Evolutionary conservation across 805 yeast species (phyloP), one percentile per base, ranked within the genome.

Genomic region (Grigorovia yakushimaensis): DNA sequence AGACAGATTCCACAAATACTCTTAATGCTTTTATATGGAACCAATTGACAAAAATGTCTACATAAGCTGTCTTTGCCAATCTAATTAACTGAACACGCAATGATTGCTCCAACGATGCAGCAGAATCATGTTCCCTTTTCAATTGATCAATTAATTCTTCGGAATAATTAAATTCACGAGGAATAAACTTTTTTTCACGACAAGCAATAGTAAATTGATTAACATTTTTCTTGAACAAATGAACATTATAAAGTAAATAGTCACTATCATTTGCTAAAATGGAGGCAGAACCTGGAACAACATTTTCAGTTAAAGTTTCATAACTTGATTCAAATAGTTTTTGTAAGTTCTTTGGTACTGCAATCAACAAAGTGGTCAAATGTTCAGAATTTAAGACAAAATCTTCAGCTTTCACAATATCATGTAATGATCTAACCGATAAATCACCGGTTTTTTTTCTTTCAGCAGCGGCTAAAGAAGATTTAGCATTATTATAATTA

Each of bases 361-460:
- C 98, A 45, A 93, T 73, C 49, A 93, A 72, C n/a, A 87, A 73
- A 0, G 96, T 88, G 43, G 81, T 80, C 61, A 93, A 74, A 65
- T 89, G 86, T 52, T 91, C 98, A 5, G 95, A 84, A 56, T 80
- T 78, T 54, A 84, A 71, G 15, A 93, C 89, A 64, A 93, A 86
- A 59, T 93, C 88, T 45, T 80, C 79, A 10, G 88, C 83, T 45
- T 77, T 77, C 45, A 93, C 96, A 47, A 91, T 76, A 59, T 87
- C 93, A 62, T 91, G 97, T 51, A 93, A 73, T 3, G 96, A 85
- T 64, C 86, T 82, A 47, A 91, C 89, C 3, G 96, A 82, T 54
- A 93, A 74, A 64, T 93, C 96, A 49, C 99, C 99, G 37, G 86
- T 83, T 65, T 84, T 84, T 69, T 89, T 89, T 60, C 97, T 79